phyloP scores from a whole-genome alignment of 2,329 filamentous ascomycete genomes.

The Penicillium sp. region DNA sequence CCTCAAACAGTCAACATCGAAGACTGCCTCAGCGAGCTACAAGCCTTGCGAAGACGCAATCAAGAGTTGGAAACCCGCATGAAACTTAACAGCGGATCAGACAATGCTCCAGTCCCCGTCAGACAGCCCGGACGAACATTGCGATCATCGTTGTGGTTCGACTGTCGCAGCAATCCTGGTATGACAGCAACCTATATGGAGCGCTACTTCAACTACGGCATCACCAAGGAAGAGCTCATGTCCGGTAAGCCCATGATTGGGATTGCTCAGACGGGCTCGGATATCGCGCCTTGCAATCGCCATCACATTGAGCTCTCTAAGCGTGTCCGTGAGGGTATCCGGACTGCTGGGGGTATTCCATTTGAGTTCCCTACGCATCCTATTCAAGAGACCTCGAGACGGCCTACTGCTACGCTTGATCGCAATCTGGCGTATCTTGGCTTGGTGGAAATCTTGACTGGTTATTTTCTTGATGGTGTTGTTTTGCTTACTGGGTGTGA shows the following conservation, averaged over 20 bases:
- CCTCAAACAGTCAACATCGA: constrained; percentile 35
- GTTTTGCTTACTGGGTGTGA: constrained; percentile 53
- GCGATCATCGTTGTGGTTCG: constrained; percentile 47
- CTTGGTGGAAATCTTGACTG: constrained; percentile 49
- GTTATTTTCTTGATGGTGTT: constrained; percentile 51
- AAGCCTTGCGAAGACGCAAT: constrained; percentile 38
- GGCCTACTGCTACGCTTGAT: constrained; percentile 50
- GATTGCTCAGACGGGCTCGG: constrained; percentile 52
- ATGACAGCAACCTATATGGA: constrained; percentile 51
- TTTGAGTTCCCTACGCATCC: constrained; percentile 53
- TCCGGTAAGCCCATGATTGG: constrained; percentile 52
- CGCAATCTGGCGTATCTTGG: constrained; percentile 49
- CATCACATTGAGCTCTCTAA: constrained; percentile 51
- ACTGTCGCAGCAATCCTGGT: constrained; percentile 41
- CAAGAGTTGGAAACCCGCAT: constrained; percentile 32
- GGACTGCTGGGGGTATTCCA: constrained; percentile 48
- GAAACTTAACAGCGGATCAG: constrained; percentile 10
- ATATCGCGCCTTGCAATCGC: constrained; percentile 51
- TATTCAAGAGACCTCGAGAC: constrained; percentile 49
- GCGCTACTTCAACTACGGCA: constrained; percentile 50
- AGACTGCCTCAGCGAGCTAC: constrained; percentile 41
- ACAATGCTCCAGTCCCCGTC: constrained; percentile 32
- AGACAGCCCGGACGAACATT: constrained; percentile 32
- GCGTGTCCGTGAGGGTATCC: constrained; percentile 51
- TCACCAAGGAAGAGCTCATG: constrained; percentile 49